These are phyloP conservation scores for Carex cristatella DNA, from an alignment of 176 grass and related monocot genomes.

Conservation along the genomic window DNA sequence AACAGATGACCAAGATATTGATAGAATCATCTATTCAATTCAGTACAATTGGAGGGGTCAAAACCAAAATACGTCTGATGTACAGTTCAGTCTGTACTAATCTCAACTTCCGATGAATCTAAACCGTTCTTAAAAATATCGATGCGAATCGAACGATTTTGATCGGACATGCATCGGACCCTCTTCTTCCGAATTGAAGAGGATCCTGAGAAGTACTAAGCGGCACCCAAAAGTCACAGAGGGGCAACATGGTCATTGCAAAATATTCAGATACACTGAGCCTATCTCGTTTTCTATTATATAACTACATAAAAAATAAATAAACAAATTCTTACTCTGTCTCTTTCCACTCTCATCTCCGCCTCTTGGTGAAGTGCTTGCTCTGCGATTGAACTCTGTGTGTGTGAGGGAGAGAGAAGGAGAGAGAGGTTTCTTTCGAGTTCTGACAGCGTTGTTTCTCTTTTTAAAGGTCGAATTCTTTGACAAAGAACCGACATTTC, in stretches of 20 bases:
- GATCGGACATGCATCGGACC: no score
- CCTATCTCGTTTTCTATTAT: neutral
- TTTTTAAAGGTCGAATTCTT: neutral
- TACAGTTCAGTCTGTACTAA: no score
- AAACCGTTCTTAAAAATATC: no score
- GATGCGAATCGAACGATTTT: no score
- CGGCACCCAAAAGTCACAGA: neutral
- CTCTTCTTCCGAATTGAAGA: neutral
- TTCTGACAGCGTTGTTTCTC: neutral
- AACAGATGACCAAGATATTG: neutral
- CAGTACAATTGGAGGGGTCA: no score
- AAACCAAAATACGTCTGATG: no score
- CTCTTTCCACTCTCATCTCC: constrained; percentile 5
- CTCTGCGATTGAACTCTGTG: neutral
- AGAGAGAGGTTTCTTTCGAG: neutral
- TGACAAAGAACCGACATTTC: constrained; percentile 12
- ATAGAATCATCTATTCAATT: no score
- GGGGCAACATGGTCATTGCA: constrained; percentile 12
- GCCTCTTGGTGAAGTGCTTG: neutral
- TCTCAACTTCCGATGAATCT: no score
- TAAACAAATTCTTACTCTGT: neutral
- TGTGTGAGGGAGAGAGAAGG: neutral
- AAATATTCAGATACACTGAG: constrained; percentile 8
- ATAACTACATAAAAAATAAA: neutral
- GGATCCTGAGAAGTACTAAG: neutral